These are phyloP conservation scores for Oldenlandia corymbosa DNA, from an alignment of 257 asterid genomes.

Conservation along the genomic window DNA sequence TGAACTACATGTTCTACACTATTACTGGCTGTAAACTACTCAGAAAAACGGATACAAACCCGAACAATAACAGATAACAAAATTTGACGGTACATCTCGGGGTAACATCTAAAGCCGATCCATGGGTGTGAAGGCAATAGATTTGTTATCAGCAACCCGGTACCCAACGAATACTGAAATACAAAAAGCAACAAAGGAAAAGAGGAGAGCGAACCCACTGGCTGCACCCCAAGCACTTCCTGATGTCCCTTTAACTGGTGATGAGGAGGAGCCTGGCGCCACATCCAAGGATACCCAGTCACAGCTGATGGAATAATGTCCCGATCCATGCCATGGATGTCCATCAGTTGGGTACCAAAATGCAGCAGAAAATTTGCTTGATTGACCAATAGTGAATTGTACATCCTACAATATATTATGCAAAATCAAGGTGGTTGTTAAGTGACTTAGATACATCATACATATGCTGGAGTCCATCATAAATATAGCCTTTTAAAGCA, in stretches of 20 bases:
- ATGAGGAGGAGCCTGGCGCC: conserved; percentile 31
- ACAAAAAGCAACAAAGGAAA: conserved; percentile 59
- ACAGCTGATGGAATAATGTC: conserved; percentile 62
- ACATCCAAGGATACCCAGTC: conserved; percentile 68
- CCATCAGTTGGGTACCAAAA: conserved; percentile 71
- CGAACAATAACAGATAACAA: background rate
- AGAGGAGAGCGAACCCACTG: conserved; percentile 60
- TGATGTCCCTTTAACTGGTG: conserved; percentile 28
- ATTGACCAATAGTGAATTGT: conserved; percentile 60
- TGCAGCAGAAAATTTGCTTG: conserved; percentile 71
- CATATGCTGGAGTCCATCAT: background rate
- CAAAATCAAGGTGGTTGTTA: background rate
- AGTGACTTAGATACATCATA: background rate
- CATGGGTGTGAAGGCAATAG: conserved; percentile 47
- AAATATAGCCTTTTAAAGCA: background rate
- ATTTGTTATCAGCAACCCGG: conserved; percentile 43
- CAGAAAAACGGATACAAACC: background rate
- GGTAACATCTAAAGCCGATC: conserved; percentile 31
- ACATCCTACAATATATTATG: conserved; percentile 70
- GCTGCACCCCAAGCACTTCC: conserved; percentile 73
- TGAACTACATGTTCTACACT: background rate
- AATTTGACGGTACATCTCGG: background rate
- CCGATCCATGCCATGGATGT: conserved; percentile 74
- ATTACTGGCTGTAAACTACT: background rate
- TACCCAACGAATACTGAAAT: conserved; percentile 58